Evolutionary conservation across 2,329 filamentous ascomycete genomes (phyloP).

Genomic region (Aspergillus neotritici): DNA sequence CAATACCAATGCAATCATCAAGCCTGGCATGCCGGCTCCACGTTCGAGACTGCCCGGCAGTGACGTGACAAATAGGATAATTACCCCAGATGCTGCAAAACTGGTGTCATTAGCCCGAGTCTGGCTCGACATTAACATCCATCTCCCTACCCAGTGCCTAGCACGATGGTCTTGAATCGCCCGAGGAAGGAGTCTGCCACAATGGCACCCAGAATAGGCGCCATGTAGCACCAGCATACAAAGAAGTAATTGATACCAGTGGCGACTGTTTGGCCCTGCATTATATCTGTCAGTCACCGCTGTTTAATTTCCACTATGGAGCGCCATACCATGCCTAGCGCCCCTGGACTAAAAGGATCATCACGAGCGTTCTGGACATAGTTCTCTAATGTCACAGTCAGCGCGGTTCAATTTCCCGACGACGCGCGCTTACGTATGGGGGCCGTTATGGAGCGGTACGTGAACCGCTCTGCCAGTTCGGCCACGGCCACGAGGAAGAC

Average conservation of each 20-base stretch:
- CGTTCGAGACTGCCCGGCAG: slow-evolving; percentile 1
- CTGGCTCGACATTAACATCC: background rate
- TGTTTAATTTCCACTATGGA: background rate
- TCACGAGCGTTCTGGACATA: background rate
- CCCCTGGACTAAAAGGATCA: background rate
- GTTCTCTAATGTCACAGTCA: background rate
- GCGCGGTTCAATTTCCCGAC: background rate
- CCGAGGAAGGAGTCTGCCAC: slow-evolving; percentile 3
- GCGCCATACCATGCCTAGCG: background rate
- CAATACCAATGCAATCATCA: background rate
- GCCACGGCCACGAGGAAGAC: slow-evolving; percentile 2
- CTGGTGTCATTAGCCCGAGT: background rate
- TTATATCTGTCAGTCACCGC: background rate
- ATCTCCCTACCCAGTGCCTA: background rate
- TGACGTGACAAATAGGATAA: slow-evolving; percentile 1
- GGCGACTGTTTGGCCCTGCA: background rate
- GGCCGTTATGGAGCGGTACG: slow-evolving; percentile 1
- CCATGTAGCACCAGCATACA: background rate
- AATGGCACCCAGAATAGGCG: background rate
- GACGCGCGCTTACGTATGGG: slow-evolving; percentile 1
- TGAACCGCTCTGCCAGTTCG: slow-evolving; percentile 3
- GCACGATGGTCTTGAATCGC: slow-evolving; percentile 2
- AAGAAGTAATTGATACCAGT: slow-evolving; percentile 1
- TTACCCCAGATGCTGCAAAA: background rate
- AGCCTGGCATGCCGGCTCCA: background rate